Base-by-base conservation (phyloP, 208 protist species). In the Naegleria lovaniensis region DNA sequence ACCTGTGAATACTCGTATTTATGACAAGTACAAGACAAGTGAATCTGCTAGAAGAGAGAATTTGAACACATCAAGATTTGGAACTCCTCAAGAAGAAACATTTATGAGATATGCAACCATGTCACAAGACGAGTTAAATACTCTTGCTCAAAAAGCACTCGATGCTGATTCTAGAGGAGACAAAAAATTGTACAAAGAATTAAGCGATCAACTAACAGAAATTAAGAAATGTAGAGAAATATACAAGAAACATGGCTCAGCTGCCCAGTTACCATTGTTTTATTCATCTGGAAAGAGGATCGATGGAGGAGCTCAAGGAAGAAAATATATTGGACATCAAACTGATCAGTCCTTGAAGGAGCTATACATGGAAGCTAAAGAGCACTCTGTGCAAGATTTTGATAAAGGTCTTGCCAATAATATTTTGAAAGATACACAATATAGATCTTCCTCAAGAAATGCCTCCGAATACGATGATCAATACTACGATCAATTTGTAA, bases 101-200 rank as follows among this genome's bases (percentile, higher is more conserved):
- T 67, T 67, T 67, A 79, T 79, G 33, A 33, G 41, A 43, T 48
- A 85, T 85, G 83, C 15, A 43, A 9, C 36, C 15, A 48, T 85
- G 33, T 39, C 33, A 11, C n/a, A 85, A 19, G 85, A 89, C 55
- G n/a, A 89, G 36, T 89, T 89, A 40, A 89, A 89, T 29, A 67
- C 16, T 33, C 25, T 89, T 7, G 41, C 85, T 0, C 36, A 39
- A 89, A 33, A 40, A 41, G 85, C 85, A 67, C 15, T 89, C 22
- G 41, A 89, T 9, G 85, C 85, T 25, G 15, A 89, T 40, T 25
- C 22, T 5, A 89, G 22, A 41, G 48, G 48, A 2, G 51, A 89
- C 48, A 52, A 29, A 25, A 41, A 52, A 43, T 5, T 25, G 0
- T 67, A 89, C 25, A 40, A 67, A 25, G 36, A 67, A 67, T 67